Conservation (phyloP, 1,139 yeast species). For the Blastobotrys niveus region DNA sequence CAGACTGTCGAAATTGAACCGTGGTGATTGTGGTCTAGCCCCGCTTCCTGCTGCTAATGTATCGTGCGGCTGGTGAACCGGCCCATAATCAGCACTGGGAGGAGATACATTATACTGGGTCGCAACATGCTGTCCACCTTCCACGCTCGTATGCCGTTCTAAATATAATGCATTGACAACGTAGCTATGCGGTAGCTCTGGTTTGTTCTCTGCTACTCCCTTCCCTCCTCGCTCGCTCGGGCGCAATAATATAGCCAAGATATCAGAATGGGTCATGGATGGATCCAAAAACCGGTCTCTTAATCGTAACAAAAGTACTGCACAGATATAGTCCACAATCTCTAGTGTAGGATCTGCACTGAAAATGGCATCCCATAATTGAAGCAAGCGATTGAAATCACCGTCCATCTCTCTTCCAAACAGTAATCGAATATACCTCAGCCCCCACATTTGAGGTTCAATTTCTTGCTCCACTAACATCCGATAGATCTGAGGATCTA, state of each 20-base stretch:
- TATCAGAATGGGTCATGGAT: constrained; percentile 29
- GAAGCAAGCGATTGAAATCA: constrained; percentile 27
- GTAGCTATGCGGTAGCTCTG: constrained; percentile 21
- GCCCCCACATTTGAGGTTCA: constrained; percentile 59
- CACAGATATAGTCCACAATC: constrained; percentile 34
- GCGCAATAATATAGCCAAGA: constrained; percentile 29
- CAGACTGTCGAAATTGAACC: constrained; percentile 23
- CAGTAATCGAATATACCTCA: constrained; percentile 49
- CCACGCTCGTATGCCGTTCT: constrained; percentile 24
- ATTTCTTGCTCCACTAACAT: constrained; percentile 40
- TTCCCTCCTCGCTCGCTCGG: constrained; percentile 13
- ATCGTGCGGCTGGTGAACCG: background rate
- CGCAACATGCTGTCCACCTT: constrained; percentile 29
- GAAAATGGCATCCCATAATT: constrained; percentile 38
- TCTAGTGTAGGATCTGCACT: constrained; percentile 28
- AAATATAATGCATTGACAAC: constrained; percentile 32
- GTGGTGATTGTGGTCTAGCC: constrained; percentile 16
- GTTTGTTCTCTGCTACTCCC: too few relatives aligned
- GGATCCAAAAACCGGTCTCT: constrained; percentile 25
- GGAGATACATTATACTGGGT: constrained; percentile 21
- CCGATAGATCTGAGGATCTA: constrained; percentile 33
- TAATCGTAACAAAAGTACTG: constrained; percentile 32
- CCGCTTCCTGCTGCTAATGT: constrained; percentile 13
- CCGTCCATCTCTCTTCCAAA: constrained; percentile 44
- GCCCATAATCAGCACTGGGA: too few relatives aligned